Evolutionary conservation across 805 yeast genomes (phyloP).

Genomic region (Candida germanica): DNA sequence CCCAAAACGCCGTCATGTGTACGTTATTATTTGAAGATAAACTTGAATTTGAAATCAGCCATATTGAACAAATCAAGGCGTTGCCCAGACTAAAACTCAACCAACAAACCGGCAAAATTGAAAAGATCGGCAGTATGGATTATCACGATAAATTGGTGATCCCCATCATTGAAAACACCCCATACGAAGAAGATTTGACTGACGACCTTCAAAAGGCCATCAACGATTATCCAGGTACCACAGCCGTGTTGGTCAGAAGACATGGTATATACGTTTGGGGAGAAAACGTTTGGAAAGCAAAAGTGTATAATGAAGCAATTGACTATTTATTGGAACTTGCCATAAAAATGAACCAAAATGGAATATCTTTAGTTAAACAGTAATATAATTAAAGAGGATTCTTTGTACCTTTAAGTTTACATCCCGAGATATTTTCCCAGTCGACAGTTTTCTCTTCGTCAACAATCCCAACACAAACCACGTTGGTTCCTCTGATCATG

Average conservation of each 20-base stretch:
- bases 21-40: constrained; percentile 62
- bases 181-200: constrained; percentile 81
- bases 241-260: constrained; percentile 86
- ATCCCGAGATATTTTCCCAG: constrained; percentile 36
- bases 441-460: constrained; percentile 30
- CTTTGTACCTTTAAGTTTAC: constrained; percentile 35
- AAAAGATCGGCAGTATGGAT: constrained; percentile 64
- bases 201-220: constrained; percentile 64
- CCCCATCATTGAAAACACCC: constrained; percentile 89
- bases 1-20: constrained; percentile 81
- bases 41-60: constrained; percentile 67
- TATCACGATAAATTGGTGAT: constrained; percentile 73
- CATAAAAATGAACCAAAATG: constrained; percentile 71
- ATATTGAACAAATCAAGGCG: constrained; percentile 92
- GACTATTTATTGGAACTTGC: constrained; percentile 86
- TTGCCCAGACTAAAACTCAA: constrained; percentile 53
- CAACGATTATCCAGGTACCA: constrained; percentile 65
- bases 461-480: constrained; percentile 54
- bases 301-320: constrained; percentile 87
- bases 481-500: constrained; percentile 56
- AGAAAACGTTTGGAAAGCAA: constrained; percentile 86
- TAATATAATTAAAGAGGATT: constrained; percentile 17
- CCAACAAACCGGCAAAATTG: constrained; percentile 35
- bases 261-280: constrained; percentile 99
- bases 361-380: constrained; percentile 48